Base-by-base conservation (phyloP, 1,139 yeast species). In the Suhomyces atakaporum region DNA sequence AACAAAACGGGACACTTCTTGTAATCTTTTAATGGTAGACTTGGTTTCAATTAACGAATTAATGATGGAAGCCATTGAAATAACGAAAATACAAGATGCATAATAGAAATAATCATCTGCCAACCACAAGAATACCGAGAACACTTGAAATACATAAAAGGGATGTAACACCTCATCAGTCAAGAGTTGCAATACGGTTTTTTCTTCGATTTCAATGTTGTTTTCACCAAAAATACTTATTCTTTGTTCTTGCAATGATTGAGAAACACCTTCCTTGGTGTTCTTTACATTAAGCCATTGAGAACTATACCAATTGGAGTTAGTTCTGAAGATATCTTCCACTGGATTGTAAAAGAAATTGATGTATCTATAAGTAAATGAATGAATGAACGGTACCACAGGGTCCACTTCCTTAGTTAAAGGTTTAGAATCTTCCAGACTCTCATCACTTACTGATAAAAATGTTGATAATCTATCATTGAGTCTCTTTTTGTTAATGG, bases 91-190 rank as follows among this genome's bases (percentile, higher is more conserved):
- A 62, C 98, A 94, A 20, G 80, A 74, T 0, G 99, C 99, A 57
- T 92, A 92, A 62, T 90, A 92, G 58, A 81, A 86, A 59, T 94
- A 92, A 50, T 86, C 83, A 57, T 92, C 99, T 23, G 88, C 79
- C 11, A 89, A 74, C 99, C 99, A 92, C 30, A 92, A 68, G 24
- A 89, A 66, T 39, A 92, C 84, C 2, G 97, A 89, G 55, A 92
- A 90, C 2, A 92, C 82, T 61, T 94, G 98, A 58, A 92, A 92
- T 26, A 94, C 75, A 56, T 94, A 92, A 56, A 92, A 92, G 1
- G 98, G 98, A 58, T 92, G 98, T 35, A 92, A 65, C 0, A 88
- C 88, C 59, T 94, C 98, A 52, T 89, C 95, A 20, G 84, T 68
- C 32, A 94, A 68, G 33, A 94, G 71, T 53, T 80, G 79, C 0